phyloP scores from a whole-genome alignment of 345 rosid species.

The Camelina sativa region DNA sequence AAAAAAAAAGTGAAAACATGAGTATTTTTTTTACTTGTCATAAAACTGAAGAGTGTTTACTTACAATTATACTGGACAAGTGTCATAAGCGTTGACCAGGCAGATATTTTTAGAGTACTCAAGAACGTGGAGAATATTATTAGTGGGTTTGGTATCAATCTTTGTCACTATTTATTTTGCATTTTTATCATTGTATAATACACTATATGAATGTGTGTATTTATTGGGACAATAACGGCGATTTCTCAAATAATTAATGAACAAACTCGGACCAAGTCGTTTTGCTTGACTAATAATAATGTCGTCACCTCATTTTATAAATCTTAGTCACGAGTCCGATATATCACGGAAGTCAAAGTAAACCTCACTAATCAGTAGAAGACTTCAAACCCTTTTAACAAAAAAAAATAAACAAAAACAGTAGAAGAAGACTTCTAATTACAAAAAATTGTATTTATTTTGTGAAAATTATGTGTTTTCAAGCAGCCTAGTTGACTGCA shows the following conservation, averaged over 20 bases:
- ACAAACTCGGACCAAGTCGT: conserved; percentile 24
- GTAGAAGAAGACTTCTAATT: neutral
- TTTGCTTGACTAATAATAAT: conserved; percentile 31
- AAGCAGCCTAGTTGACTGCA: conserved; percentile 42
- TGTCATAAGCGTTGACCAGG: conserved; percentile 20
- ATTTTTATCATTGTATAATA: conserved; percentile 7
- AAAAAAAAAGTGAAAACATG: too few relatives aligned
- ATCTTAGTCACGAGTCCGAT: conserved; percentile 10
- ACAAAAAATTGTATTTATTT: neutral
- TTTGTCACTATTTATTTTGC: conserved; percentile 35
- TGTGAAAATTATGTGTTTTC: neutral
- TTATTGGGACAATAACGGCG: conserved; percentile 1
- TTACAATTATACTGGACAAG: neutral
- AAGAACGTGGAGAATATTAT: conserved; percentile 5
- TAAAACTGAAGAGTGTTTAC: neutral
- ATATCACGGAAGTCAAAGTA: conserved; percentile 28
- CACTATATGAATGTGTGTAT: neutral
- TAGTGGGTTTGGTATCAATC: conserved; percentile 37
- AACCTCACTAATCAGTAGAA: conserved; percentile 15
- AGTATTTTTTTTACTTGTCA: neutral
- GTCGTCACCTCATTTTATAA: conserved; percentile 26
- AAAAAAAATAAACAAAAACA: too few relatives aligned
- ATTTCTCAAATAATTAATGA: conserved; percentile 22
- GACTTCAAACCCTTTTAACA: neutral
- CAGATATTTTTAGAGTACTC: conserved; percentile 11